These are phyloP conservation scores for Tuber brumale DNA, from an alignment of 495 filamentous ascomycete species.

Conservation along the genomic window DNA sequence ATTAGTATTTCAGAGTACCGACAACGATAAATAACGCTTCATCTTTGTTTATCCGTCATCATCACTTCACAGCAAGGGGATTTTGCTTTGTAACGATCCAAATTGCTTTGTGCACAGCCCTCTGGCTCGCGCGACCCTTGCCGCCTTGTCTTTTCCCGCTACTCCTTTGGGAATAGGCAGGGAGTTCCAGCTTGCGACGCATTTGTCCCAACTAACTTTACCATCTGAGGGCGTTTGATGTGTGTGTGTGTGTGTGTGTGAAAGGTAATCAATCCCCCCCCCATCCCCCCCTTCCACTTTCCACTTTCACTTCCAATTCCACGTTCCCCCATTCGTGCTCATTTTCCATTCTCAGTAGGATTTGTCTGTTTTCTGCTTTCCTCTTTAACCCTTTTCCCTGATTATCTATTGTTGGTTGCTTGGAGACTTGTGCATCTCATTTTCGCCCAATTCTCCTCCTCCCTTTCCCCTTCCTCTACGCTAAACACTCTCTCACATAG, in stretches of 20 bases:
- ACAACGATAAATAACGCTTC: not conserved
- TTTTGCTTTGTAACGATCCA: not conserved
- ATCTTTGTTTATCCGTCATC: not conserved
- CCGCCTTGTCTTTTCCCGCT: conserved; percentile 32
- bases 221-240: not conserved
- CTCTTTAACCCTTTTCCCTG: not conserved
- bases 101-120: conserved; percentile 24
- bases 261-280: conserved; percentile 6
- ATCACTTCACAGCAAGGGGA: not conserved
- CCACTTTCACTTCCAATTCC: conserved; percentile 23
- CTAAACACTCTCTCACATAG: not conserved
- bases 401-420: not conserved
- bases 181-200: conserved; percentile 34
- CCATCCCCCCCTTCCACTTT: conserved; percentile 26
- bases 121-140: conserved; percentile 27
- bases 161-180: conserved; percentile 15
- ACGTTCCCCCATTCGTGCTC: not conserved
- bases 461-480: not conserved
- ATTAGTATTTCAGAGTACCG: not conserved
- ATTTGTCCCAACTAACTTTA: conserved; percentile 12
- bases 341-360: not conserved
- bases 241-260: not conserved
- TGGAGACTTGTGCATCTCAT: not conserved
- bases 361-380: not conserved
- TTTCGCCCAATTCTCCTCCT: not conserved